Evolutionary conservation across 164 flowering plant genomes (phyloP).

Genomic region (Stephania japonica): DNA sequence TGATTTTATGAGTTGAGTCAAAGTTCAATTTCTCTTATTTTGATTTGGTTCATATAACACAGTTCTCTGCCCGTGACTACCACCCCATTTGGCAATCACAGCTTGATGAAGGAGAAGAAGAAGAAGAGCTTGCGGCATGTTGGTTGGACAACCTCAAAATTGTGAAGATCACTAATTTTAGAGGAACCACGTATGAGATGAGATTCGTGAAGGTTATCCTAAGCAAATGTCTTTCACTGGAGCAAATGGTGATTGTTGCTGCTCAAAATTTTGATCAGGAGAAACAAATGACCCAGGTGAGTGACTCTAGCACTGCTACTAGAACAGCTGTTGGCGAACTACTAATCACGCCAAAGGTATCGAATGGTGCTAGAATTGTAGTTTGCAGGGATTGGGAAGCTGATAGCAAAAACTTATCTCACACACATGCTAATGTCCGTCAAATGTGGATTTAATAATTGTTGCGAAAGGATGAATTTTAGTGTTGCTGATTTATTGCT

Average conservation of each 20-base stretch:
- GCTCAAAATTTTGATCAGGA: background rate
- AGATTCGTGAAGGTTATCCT: slow-evolving; percentile 9
- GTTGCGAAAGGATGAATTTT: no score
- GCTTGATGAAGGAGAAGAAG: no score
- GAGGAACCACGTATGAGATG: background rate
- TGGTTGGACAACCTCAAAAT: slow-evolving; percentile 5
- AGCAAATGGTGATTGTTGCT: slow-evolving; percentile 3
- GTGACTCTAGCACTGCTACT: no score
- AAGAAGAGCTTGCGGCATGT: background rate
- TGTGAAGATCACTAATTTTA: slow-evolving; percentile 12
- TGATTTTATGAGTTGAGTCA: no score
- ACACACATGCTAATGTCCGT: no score
- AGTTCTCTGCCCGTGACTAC: background rate
- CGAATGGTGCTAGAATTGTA: background rate
- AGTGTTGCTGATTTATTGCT: no score
- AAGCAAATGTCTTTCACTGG: slow-evolving; percentile 4
- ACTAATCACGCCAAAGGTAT: background rate
- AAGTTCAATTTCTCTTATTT: background rate
- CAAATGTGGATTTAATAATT: no score
- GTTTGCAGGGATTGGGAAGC: no score
- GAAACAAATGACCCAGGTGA: background rate
- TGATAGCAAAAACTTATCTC: no score
- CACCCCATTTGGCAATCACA: background rate
- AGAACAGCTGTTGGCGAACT: no score
- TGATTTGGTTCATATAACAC: background rate